phyloP scores from a whole-genome alignment of 2,329 filamentous ascomycete species.

The Zelopaecilomyces penicillatus region DNA sequence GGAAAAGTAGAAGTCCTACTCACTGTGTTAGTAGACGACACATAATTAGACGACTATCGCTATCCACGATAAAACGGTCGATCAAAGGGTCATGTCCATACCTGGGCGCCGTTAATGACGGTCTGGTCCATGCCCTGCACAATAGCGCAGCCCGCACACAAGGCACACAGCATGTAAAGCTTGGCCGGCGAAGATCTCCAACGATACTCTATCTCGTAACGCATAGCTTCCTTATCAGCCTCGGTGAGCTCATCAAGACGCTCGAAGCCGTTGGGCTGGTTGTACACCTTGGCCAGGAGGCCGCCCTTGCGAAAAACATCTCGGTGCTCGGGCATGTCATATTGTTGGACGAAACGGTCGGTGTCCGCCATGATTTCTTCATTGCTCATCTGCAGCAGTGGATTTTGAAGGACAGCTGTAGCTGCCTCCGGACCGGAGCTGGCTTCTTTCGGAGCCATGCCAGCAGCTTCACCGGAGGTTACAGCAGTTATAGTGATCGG shows the following conservation, averaged over 20 bases:
- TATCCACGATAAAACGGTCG: too few species aligned
- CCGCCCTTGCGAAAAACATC: conserved; percentile 31
- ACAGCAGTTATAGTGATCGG: too few species aligned
- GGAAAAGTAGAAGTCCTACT: conserved; percentile 36
- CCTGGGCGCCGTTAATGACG: conserved; percentile 53
- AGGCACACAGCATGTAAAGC: conserved; percentile 36
- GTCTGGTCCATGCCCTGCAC: conserved; percentile 59
- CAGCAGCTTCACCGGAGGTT: too few species aligned
- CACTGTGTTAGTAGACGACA: too few species aligned
- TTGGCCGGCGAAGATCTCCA: conserved; percentile 41
- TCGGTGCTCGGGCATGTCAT: conserved; percentile 40
- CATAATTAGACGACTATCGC: too few species aligned
- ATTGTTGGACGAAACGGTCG: conserved; percentile 6
- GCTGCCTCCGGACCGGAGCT: too few species aligned
- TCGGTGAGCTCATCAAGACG: conserved; percentile 19
- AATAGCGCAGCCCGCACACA: conserved; percentile 48
- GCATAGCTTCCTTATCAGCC: conserved; percentile 26
- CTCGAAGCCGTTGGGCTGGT: conserved; percentile 17
- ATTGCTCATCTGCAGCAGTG: conserved; percentile 8
- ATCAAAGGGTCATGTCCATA: conserved; percentile 22
- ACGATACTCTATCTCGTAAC: conserved; percentile 47
- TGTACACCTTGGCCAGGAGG: conserved; percentile 22
- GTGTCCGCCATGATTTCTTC: conserved; percentile 9
- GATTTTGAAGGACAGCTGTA: conserved; percentile 9
- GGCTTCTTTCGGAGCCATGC: too few species aligned